Conservation (phyloP, 2,329 filamentous ascomycete genomes). For the Pseudocercospora ulei region DNA sequence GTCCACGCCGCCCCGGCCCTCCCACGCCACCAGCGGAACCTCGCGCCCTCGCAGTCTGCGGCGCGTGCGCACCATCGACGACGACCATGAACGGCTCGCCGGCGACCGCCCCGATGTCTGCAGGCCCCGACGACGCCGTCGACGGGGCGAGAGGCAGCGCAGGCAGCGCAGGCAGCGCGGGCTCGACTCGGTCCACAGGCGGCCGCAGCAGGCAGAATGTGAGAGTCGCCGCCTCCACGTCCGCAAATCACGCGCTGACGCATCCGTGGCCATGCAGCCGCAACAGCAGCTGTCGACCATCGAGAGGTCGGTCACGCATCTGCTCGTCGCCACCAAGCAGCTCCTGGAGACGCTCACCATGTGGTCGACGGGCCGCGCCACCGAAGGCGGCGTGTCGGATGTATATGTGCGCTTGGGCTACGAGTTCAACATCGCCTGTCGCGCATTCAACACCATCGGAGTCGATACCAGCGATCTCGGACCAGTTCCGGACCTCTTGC, state of each 20-base stretch:
- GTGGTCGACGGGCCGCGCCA: slow-evolving; percentile 88
- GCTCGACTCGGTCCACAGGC: slow-evolving; percentile 24
- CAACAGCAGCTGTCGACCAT: slow-evolving; percentile 82
- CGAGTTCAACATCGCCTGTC: slow-evolving; percentile 98
- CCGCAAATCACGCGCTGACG: slow-evolving; percentile 10
- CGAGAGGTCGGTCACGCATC: slow-evolving; percentile 96
- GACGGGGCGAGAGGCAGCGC: slow-evolving; percentile 25
- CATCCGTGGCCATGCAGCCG: slow-evolving; percentile 44
- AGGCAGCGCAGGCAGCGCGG: slow-evolving; percentile 28
- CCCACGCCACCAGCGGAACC: no score
- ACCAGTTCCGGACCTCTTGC: slow-evolving; percentile 83
- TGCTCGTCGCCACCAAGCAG: slow-evolving; percentile 95
- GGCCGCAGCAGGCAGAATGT: slow-evolving; percentile 28
- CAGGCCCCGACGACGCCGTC: slow-evolving; percentile 17
- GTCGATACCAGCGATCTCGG: slow-evolving; percentile 91
- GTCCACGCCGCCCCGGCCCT: no score
- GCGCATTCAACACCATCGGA: slow-evolving; percentile 91
- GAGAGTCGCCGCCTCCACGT: slow-evolving; percentile 14
- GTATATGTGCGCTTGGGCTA: slow-evolving; percentile 96
- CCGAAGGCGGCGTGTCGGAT: slow-evolving; percentile 91
- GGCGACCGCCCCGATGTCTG: slow-evolving; percentile 18
- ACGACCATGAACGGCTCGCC: slow-evolving; percentile 19
- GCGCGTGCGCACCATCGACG: slow-evolving; percentile 4
- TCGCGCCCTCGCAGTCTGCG: no score
- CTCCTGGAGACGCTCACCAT: slow-evolving; percentile 93